A percentile compares a stretch with the other conserved stretches of the same genome.
Evolutionary conservation across 225 moss, liverwort and hornwort species (phyloP).

Genomic region (Lunularia cruciata): DNA sequence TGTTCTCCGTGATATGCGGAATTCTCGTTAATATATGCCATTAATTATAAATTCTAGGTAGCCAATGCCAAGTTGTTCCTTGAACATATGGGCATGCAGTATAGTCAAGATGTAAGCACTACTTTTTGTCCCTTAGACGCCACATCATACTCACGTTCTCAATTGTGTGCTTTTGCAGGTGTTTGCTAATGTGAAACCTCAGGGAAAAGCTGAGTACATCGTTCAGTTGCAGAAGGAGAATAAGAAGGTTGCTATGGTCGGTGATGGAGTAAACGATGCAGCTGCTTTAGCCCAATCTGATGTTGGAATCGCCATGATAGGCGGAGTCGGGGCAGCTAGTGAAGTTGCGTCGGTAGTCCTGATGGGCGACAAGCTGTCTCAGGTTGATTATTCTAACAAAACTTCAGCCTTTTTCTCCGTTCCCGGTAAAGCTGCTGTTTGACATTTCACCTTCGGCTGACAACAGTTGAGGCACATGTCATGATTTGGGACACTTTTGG

Average conservation of each 20-base stretch:
- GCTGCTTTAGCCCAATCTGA: slow-evolving; percentile 94
- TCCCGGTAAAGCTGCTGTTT: background rate
- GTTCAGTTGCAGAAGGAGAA: slow-evolving; percentile 61
- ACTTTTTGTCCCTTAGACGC: no score
- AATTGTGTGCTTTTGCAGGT: slow-evolving; percentile 44
- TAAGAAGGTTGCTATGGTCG: slow-evolving; percentile 81
- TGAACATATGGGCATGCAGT: background rate
- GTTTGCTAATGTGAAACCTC: slow-evolving; percentile 76
- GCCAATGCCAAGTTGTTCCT: no score
- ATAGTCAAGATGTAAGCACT: no score
- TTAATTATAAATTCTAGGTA: no score
- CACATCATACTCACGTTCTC: no score
- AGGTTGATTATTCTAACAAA: no score
- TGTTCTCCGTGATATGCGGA: background rate
- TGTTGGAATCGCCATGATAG: slow-evolving; percentile 94
- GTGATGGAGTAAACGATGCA: slow-evolving; percentile 96
- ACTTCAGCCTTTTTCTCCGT: background rate
- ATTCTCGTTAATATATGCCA: no score
- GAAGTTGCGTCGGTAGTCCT: slow-evolving; percentile 97
- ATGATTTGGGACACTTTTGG: no score
- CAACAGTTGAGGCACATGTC: no score
- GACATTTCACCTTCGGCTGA: background rate
- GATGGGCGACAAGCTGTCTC: slow-evolving; percentile 88
- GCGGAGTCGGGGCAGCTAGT: slow-evolving; percentile 95
- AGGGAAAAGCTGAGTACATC: slow-evolving; percentile 79